phyloP scores from a whole-genome alignment of 345 rosid genomes.

The Excoecaria agallocha region DNA sequence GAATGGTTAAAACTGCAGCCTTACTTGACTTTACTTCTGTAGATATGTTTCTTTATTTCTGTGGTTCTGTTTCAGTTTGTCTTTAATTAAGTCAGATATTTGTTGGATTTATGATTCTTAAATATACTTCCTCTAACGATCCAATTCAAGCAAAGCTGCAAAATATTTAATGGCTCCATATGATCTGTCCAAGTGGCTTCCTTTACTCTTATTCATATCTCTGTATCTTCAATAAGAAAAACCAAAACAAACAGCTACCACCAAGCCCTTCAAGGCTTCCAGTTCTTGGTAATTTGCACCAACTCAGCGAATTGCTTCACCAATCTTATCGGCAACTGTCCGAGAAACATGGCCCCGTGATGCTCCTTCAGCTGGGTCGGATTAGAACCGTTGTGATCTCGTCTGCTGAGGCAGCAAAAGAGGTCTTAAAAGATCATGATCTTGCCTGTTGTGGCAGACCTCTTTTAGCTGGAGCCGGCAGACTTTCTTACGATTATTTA shows the following conservation, averaged over 20 bases:
- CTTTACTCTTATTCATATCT: neutral
- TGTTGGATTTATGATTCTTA: too few relatives aligned
- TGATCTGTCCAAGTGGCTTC: neutral
- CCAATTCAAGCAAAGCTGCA: too few relatives aligned
- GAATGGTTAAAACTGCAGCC: too few relatives aligned
- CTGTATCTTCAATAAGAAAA: neutral
- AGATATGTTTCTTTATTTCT: too few relatives aligned
- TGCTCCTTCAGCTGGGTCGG: constrained; percentile 16
- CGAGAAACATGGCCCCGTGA: constrained; percentile 21
- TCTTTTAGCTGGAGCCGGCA: neutral
- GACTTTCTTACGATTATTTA: constrained; percentile 10
- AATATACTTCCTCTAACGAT: too few relatives aligned
- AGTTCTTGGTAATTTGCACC: constrained; percentile 23
- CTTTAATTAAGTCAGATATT: too few relatives aligned
- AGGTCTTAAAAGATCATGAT: constrained; percentile 14
- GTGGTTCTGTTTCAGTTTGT: too few relatives aligned
- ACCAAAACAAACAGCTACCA: constrained; percentile 3
- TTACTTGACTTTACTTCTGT: too few relatives aligned
- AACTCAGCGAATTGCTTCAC: constrained; percentile 5
- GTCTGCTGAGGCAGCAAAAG: constrained; percentile 29
- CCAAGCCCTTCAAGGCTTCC: constrained; percentile 23
- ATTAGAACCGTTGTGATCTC: constrained; percentile 12
- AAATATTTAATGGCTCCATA: neutral
- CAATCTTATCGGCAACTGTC: constrained; percentile 9
- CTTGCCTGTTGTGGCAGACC: constrained; percentile 18